phyloP scores from a whole-genome alignment of 108 stramenopile species.

The Cylindrotheca fusiformis region DNA sequence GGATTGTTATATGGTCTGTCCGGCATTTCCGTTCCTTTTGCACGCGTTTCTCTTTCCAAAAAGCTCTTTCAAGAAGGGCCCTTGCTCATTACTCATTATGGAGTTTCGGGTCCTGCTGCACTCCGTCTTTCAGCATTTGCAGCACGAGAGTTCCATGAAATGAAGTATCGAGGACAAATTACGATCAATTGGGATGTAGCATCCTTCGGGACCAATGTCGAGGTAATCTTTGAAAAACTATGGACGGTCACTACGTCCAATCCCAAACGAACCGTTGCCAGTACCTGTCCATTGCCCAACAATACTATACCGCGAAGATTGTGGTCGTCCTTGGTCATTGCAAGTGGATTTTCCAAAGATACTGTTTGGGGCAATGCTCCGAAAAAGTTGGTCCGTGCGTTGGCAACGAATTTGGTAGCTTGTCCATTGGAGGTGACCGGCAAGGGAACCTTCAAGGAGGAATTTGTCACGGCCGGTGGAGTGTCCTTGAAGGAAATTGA shows the following conservation, averaged over 20 bases:
- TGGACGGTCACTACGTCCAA: constrained; percentile 24
- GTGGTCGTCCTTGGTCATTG: constrained; percentile 61
- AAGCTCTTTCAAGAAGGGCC: constrained; percentile 79
- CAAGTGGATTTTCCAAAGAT: constrained; percentile 41
- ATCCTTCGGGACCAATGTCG: constrained; percentile 30
- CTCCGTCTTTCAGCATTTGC: constrained; percentile 91
- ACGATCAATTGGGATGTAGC: constrained; percentile 55
- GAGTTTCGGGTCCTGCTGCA: constrained; percentile 91
- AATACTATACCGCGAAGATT: constrained; percentile 68
- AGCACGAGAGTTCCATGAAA: constrained; percentile 73
- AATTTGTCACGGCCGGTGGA: constrained; percentile 93
- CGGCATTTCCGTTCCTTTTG: constrained; percentile 72
- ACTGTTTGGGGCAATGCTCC: constrained; percentile 62
- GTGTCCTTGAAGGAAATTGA: constrained; percentile 70
- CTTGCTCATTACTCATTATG: constrained; percentile 89
- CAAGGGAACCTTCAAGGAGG: constrained; percentile 90
- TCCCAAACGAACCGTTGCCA: constrained; percentile 56
- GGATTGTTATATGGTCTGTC: constrained; percentile 70
- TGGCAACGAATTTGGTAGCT: constrained; percentile 48
- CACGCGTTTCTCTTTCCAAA: constrained; percentile 44
- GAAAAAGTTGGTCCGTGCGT: constrained; percentile 60
- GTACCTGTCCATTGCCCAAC: constrained; percentile 51
- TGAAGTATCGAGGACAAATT: constrained; percentile 65
- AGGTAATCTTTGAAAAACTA: constrained; percentile 44
- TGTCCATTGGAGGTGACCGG: constrained; percentile 62